Evolutionary conservation across 352 stramenopile genomes (phyloP), one percentile per base, ranked within the genome.

Genomic region (Phytopythium oedochilum): DNA sequence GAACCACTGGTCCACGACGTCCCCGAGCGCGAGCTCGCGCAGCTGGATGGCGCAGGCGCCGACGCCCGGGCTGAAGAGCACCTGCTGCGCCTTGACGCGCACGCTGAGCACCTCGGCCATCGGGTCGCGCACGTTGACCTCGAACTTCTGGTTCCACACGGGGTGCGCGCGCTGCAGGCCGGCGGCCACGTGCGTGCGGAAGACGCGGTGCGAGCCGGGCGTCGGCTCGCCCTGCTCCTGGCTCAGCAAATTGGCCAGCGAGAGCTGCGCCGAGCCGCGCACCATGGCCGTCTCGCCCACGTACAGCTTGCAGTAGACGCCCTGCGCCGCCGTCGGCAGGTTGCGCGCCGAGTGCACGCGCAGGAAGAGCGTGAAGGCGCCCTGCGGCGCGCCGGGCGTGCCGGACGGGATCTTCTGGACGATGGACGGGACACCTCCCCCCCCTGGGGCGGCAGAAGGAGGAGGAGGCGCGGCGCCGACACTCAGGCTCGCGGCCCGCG

Each of bases 141-240:
- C 68, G 26, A 91, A 87, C 68, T 91, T 89, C 35, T 91, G 70
- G 53, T 89, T 91, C 81, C 81, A 91, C 35, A 86, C 53, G n/a
- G 76, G 74, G 31, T 69, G 68, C 12, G 61, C 61, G 5, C 55
- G 66, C 31, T 61, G 51, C 14, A 56, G 55, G 31, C 63, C 68
- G 34, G 54, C 60, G 32, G 73, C 63, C 44, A 87, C 63, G 58
- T 83, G 85, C 31, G 80, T 90, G 64, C 75, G 73, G 57, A 82
- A 88, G 4, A 63, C 68, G 54, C 66, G 73, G 53, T 87, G 73
- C 6, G 69, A 23, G n/a, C 31, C 35, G 5, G 8, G 18, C 14
- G 48, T 2, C 49, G 54, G 7, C 44, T 8, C 23, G 29, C 10
- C 2, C 25, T 65, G 14, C 2, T 54, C 43, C 20, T 23, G 23